A percentile compares a stretch with the other conserved stretches of the same genome.
These are phyloP conservation scores for Acanthamoeba rhysodes DNA, from an alignment of 208 protist species.

Conservation along the genomic window DNA sequence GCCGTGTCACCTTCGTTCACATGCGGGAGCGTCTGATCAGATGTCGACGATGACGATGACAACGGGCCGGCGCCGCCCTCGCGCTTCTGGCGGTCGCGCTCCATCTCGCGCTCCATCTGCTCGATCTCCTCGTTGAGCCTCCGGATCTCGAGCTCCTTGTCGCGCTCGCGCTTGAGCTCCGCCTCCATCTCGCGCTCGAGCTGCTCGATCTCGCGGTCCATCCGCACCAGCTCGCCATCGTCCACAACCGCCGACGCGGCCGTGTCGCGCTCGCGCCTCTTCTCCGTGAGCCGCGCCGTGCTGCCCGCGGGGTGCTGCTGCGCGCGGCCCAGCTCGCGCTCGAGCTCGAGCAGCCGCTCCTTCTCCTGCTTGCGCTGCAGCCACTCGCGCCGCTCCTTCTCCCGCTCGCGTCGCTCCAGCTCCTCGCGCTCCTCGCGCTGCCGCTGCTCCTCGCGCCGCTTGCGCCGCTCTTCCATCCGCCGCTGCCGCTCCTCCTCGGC, in stretches of 20 bases:
- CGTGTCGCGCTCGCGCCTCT: slow-evolving; percentile 17
- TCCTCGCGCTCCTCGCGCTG: slow-evolving; percentile 67
- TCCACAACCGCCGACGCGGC: not conserved
- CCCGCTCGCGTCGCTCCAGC: slow-evolving; percentile 41
- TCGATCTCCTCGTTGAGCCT: slow-evolving; percentile 50
- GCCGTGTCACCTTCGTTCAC: not conserved
- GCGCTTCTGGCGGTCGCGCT: not conserved
- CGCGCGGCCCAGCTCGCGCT: not conserved
- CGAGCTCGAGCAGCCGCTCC: slow-evolving; percentile 31
- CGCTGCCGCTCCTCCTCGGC: slow-evolving; percentile 62
- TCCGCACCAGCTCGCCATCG: not conserved
- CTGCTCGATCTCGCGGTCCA: slow-evolving; percentile 46
- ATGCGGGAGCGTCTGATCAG: not conserved
- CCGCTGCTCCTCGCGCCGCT: slow-evolving; percentile 1
- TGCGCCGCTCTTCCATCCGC: slow-evolving; percentile 59
- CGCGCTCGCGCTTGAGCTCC: slow-evolving; percentile 31
- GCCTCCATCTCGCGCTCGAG: slow-evolving; percentile 62
- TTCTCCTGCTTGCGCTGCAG: slow-evolving; percentile 67
- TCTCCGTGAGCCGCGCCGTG: not conserved
- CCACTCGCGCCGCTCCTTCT: slow-evolving; percentile 54
- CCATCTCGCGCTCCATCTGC: slow-evolving; percentile 53
- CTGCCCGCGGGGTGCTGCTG: not conserved
- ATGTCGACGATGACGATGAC: not conserved
- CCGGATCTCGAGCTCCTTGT: slow-evolving; percentile 50
- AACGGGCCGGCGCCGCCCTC: not conserved